Evolutionary conservation across 78 protist genomes (phyloP), one percentile per base, ranked within the genome.

Genomic region (Tieghemostelium lacteum): DNA sequence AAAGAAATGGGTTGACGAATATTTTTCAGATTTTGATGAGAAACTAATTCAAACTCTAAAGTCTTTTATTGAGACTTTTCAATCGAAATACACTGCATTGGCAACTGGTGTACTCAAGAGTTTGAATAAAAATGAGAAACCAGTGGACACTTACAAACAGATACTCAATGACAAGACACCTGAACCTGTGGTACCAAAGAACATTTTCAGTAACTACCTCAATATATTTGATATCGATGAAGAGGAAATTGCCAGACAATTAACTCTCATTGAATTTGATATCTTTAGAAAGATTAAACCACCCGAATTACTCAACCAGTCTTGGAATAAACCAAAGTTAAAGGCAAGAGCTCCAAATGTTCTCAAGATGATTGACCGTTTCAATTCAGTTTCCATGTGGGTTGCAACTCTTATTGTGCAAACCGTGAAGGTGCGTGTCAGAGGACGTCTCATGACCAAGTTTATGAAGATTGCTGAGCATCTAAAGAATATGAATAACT

Each of bases 301-400:
- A 57, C 86, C 94, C 42, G 96, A 94, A 77, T 75, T 94, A 8
- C 57, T 92, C 20, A 94, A 94, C 24, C 96, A 92, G 49, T 54
- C 87, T 2, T 94, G 96, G 96, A 94, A 88, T 37, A 89, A 91
- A 72, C 28, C 91, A 33, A 91, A 92, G 37, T 17, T 72, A 29
- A 62, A 66, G n/a, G 74, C 75, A 22, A 52, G 93, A 49, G 85
- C 96, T 24, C 94, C 88, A 42, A 94, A 94, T 29, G 87, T 89
- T 1, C 66, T 94, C 16, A 55, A 36, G 17, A 65, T 91, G 74
- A 86, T 86, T 61, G 65, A 57, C 20, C 93, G 95, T 54, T 89
- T 92, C 95, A 94, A 94, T 74, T 31, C 37, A 7, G 70, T 92
- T 58, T 86, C 93, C 12, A 73, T 87, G 72, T 95, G 96, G 96